Base-by-base conservation (phyloP, 345 rosid genomes). In the Eucalyptus shirleyi region DNA sequence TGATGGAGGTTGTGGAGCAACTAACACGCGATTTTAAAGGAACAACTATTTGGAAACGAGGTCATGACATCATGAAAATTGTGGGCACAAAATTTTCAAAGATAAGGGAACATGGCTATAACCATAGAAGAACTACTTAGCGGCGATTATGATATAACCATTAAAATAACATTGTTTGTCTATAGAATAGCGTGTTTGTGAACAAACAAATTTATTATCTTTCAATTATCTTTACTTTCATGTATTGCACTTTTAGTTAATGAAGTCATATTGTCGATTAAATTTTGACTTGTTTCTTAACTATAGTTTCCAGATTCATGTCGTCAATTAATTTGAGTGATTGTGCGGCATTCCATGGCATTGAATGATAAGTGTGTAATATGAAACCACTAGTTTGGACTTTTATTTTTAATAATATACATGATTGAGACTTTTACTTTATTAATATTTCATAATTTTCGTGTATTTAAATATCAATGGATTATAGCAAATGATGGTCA, bases 301-400 rank as follows among this genome's bases (percentile, higher is more conserved):
- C 67, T 59, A 28, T 12, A 60, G 32, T 60, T 60, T 26, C 2
- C 2, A 60, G 0, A 60, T 60, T 30, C 8, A 1, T 6, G 16
- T 10, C 0, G 2, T 59, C 2, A 6, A 60, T 60, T 60, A 60
- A 12, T 53, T 21, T 53, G 59, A 53, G 59, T 21, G 59, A 53
- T 21, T 1, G 11, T 53, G 26, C 0, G 5, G 0, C 59, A 53
- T 21, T 21, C 2, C 26, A 53, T 21, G 8, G 26, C 26, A 53
- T 53, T 5, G 2, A 8, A 53, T 21, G 11, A 53, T 53, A 53
- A 53, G 2, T 53, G 2, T 53, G 2, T 53, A 53, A 53, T 53
- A 0, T 53, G 5, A 53, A 53, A 21, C 26, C 5, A 53, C 0
- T 19, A 8, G 11, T 19, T 0, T 3, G 11, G 9, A 11, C 10